A percentile compares a stretch with the other conserved stretches of the same genome.
These are phyloP conservation scores for Dactylellina haptotyla DNA, from an alignment of 2,329 filamentous ascomycete species.

Conservation along the genomic window DNA sequence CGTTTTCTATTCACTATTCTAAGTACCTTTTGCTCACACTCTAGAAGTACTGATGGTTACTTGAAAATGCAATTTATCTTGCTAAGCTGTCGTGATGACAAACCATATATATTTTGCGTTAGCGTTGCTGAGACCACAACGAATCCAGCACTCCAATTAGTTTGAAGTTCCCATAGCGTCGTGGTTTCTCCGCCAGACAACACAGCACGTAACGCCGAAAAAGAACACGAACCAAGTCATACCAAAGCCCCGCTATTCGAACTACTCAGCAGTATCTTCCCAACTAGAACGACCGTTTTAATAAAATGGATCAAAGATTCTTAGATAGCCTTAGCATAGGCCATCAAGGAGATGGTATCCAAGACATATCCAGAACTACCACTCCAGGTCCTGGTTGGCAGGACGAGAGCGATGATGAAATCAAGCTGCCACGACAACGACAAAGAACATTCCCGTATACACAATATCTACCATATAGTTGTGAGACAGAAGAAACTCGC, in stretches of 20 bases:
- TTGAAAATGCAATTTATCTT: too few relatives aligned
- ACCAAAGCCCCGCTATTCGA: background rate
- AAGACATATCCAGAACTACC: slow-evolving; percentile 60
- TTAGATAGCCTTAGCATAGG: slow-evolving; percentile 37
- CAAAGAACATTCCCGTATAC: slow-evolving; percentile 95
- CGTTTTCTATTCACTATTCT: too few relatives aligned
- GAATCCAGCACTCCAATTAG: too few relatives aligned
- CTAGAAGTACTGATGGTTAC: too few relatives aligned
- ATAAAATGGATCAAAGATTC: slow-evolving; percentile 43
- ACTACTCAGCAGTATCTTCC: background rate
- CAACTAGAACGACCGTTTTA: background rate
- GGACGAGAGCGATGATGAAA: slow-evolving; percentile 63
- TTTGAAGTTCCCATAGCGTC: too few relatives aligned
- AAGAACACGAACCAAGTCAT: background rate
- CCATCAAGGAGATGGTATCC: slow-evolving; percentile 13
- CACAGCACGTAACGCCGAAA: background rate
- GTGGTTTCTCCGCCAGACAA: background rate
- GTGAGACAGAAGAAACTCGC: slow-evolving; percentile 81
- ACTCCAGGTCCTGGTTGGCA: slow-evolving; percentile 64
- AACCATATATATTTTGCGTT: too few relatives aligned
- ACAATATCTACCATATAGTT: slow-evolving; percentile 84
- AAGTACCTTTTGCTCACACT: too few relatives aligned
- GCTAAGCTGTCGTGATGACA: too few relatives aligned
- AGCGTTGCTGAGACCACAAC: too few relatives aligned
- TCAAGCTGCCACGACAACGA: slow-evolving; percentile 74